phyloP scores from a whole-genome alignment of 441 rosid species.

The Pelargonium fulgidum region DNA sequence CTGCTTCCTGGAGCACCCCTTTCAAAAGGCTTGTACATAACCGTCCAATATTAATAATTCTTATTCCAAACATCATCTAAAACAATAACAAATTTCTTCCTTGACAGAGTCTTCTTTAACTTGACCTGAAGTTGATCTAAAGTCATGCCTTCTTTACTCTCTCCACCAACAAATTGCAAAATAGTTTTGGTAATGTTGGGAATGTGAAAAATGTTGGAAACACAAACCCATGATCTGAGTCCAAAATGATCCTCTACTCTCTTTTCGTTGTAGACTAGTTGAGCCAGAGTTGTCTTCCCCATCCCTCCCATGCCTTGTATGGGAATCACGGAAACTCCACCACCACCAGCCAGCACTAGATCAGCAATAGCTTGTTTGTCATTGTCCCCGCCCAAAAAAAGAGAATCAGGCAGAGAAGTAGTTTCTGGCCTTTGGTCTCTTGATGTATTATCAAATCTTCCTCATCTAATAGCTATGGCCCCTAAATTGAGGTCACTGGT shows the following conservation, averaged over 20 bases:
- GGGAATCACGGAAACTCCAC: background rate
- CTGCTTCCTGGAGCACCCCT: background rate
- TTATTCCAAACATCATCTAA: slow-evolving; percentile 17
- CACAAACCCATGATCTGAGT: slow-evolving; percentile 14
- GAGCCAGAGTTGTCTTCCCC: slow-evolving; percentile 16
- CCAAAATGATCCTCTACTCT: background rate
- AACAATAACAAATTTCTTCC: slow-evolving; percentile 8
- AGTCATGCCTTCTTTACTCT: background rate
- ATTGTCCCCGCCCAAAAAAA: background rate
- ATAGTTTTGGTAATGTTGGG: background rate
- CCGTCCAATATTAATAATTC: background rate
- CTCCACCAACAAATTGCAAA: background rate
- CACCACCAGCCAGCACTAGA: background rate
- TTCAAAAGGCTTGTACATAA: background rate
- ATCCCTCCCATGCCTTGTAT: slow-evolving; percentile 19
- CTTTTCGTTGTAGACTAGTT: background rate
- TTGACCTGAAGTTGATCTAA: background rate
- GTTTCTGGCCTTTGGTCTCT: background rate
- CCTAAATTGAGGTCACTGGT: too few species aligned
- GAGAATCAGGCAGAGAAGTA: background rate
- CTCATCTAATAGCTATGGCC: too few species aligned
- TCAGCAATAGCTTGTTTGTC: background rate
- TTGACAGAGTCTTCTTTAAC: background rate
- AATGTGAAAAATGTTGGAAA: slow-evolving; percentile 5
- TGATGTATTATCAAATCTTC: background rate